A percentile compares a stretch with the other conserved stretches of the same genome.
These are phyloP conservation scores for Colletotrichum viniferum DNA, from an alignment of 2,329 filamentous ascomycete genomes.

Conservation along the genomic window DNA sequence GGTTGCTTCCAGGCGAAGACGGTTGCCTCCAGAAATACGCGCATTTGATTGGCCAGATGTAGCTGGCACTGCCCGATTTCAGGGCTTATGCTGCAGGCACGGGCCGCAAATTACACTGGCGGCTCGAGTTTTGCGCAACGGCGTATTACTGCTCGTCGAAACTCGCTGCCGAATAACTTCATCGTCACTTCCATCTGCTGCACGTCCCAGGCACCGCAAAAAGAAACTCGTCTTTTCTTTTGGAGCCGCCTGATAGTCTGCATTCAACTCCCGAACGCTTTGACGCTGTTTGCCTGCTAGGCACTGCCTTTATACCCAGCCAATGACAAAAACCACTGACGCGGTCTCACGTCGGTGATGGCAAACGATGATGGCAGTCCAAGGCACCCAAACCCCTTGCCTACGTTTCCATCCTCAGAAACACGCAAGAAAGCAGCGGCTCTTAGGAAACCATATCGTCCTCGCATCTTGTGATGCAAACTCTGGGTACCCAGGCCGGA, in stretches of 20 bases:
- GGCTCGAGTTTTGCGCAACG: constrained; percentile 3
- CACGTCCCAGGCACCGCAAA: not conserved
- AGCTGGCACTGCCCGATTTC: not conserved
- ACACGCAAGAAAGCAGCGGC: not conserved
- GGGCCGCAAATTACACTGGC: not conserved
- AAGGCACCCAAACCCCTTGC: not conserved
- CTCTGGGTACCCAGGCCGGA: not conserved
- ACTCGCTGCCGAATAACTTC: not conserved
- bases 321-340: not conserved
- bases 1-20: not conserved
- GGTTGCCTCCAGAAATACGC: not conserved
- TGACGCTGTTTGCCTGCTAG: not conserved
- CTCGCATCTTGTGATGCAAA: not conserved
- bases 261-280: not conserved
- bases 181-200: not conserved
- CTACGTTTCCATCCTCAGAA: not conserved
- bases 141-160: not conserved
- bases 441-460: not conserved
- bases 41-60: not conserved
- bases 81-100: not conserved
- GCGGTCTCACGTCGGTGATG: not conserved
- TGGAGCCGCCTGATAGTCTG: not conserved
- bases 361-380: not conserved
- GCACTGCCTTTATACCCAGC: not conserved
- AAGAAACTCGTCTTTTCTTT: not conserved